Evolutionary conservation across 164 flowering plant genomes (phyloP).

Genomic region (Echeveria elegans): DNA sequence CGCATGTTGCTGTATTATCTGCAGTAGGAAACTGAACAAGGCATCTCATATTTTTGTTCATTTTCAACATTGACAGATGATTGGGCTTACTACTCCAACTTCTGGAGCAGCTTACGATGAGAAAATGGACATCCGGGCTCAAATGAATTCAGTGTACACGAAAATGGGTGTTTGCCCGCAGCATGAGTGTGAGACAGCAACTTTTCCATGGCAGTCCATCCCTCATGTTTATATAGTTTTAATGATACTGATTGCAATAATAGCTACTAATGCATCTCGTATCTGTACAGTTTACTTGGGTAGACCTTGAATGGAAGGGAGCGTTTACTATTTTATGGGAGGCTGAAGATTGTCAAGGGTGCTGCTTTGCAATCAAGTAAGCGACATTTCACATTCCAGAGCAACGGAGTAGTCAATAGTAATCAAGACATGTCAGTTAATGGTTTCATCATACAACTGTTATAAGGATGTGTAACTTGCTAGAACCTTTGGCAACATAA

Average conservation of each 20-base stretch:
- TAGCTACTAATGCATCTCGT: neutral
- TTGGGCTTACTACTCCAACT: conserved; percentile 75
- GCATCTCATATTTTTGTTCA: neutral
- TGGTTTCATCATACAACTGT: neutral
- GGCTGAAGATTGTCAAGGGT: conserved; percentile 86
- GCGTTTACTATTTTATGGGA: conserved; percentile 80
- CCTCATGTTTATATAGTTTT: too few relatives aligned
- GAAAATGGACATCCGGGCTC: conserved; percentile 54
- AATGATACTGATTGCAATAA: too few relatives aligned
- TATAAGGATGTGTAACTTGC: neutral
- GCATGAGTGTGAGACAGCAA: conserved; percentile 63
- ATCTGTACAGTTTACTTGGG: conserved; percentile 64
- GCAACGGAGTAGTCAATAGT: neutral
- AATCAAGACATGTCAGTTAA: neutral
- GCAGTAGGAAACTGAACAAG: neutral
- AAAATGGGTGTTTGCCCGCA: conserved; percentile 88
- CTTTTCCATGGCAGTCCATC: too few relatives aligned
- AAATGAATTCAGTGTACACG: conserved; percentile 75
- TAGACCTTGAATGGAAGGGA: conserved; percentile 78
- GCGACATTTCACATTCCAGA: conserved; percentile 10
- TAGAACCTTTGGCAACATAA: conserved; percentile 9
- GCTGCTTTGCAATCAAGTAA: conserved; percentile 55
- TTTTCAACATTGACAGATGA: conserved; percentile 47
- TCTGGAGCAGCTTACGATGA: conserved; percentile 70
- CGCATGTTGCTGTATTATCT: neutral